These are phyloP conservation scores for Talinum fruticosum DNA, from an alignment of 148 eudicot genomes.

Conservation along the genomic window DNA sequence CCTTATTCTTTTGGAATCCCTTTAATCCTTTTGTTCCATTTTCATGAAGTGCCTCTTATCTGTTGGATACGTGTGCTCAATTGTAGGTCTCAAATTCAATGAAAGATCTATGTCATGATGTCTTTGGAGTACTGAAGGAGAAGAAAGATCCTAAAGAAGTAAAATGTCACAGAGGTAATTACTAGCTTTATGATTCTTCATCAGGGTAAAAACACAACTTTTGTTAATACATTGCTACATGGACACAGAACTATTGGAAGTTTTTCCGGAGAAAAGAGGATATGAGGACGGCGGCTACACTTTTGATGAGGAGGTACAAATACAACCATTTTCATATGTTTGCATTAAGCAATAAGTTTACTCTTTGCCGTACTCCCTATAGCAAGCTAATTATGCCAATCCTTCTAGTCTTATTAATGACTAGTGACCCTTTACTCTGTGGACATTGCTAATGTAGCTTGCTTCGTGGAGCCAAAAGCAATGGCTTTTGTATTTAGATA, in stretches of 20 bases:
- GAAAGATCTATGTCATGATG: conserved; percentile 84
- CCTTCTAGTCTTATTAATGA: not conserved
- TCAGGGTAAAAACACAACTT: not conserved
- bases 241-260: conserved; percentile 76
- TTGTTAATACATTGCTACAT: not conserved
- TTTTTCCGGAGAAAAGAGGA: conserved; percentile 71
- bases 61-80: not conserved
- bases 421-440: not conserved
- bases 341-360: not conserved
- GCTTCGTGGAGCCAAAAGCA: not conserved
- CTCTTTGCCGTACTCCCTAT: not conserved
- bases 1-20: not conserved
- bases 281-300: conserved; percentile 74
- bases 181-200: not conserved
- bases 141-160: conserved; percentile 84
- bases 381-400: not conserved
- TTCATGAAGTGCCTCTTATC: not conserved
- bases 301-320: conserved; percentile 64
- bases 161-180: conserved; percentile 81
- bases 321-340: conserved; percentile 18
- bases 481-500: not conserved
- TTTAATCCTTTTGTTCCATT: not conserved
- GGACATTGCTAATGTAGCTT: not conserved
- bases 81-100: conserved; percentile 81
- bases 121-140: conserved; percentile 72